A percentile compares a stretch with the other conserved stretches of the same genome.
Conservation (phyloP, 1,139 yeast species). For the Nakaseomyces uthaithaninus region DNA sequence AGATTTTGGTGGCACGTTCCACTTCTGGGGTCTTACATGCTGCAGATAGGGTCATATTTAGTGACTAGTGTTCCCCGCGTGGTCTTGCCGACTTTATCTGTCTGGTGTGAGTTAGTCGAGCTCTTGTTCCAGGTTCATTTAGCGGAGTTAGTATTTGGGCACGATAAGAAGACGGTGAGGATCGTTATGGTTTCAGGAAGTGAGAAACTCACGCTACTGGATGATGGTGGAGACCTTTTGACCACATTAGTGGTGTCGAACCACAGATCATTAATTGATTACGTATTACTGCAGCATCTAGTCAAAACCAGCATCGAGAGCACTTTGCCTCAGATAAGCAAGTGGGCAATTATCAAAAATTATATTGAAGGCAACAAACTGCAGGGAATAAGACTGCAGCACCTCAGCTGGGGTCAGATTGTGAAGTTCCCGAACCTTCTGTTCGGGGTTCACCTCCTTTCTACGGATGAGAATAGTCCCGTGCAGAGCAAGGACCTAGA, state of each 20-base stretch:
- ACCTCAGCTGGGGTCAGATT: slow-evolving; percentile 28
- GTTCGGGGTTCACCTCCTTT: slow-evolving; percentile 19
- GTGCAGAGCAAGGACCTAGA: slow-evolving; percentile 14
- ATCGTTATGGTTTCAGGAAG: slow-evolving; percentile 22
- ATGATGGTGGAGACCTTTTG: slow-evolving; percentile 10
- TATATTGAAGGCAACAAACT: slow-evolving; percentile 10
- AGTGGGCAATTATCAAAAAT: slow-evolving; percentile 9
- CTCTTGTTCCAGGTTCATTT: slow-evolving; percentile 18
- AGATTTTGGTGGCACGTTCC: slow-evolving; percentile 19
- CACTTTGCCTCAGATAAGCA: slow-evolving; percentile 5
- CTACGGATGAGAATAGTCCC: slow-evolving; percentile 25
- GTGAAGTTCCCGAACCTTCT: slow-evolving; percentile 23
- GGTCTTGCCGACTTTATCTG: slow-evolving; percentile 13
- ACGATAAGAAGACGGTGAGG: slow-evolving; percentile 18
- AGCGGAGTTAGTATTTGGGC: slow-evolving; percentile 16
- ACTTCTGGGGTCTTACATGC: slow-evolving; percentile 16
- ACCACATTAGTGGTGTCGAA: slow-evolving; percentile 27
- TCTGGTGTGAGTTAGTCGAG: slow-evolving; percentile 13
- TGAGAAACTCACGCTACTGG: slow-evolving; percentile 16
- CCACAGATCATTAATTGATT: slow-evolving; percentile 31
- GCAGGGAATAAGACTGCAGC: slow-evolving; percentile 15
- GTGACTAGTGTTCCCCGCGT: slow-evolving; percentile 7
- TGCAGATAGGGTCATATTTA: slow-evolving; percentile 11
- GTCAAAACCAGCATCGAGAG: slow-evolving; percentile 10
- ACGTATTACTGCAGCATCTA: slow-evolving; percentile 22